phyloP scores from a whole-genome alignment of 768 basidiomycete species.

The Panaeolus papilionaceus region DNA sequence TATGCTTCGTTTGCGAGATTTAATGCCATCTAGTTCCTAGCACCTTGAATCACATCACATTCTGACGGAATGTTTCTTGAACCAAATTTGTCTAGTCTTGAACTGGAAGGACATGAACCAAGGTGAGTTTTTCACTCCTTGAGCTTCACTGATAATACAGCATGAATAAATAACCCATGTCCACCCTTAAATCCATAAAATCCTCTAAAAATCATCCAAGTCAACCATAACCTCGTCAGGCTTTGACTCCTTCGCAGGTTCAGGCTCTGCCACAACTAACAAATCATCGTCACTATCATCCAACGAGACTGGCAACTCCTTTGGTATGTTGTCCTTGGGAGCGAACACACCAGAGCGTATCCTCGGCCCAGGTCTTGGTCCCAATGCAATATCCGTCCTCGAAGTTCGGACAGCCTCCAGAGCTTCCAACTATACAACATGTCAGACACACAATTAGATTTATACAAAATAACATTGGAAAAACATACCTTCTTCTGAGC shows the following conservation, averaged over 20 bases:
- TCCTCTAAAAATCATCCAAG: constrained; percentile 45
- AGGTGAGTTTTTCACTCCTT: neutral
- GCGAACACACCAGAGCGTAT: constrained; percentile 65
- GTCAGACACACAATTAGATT: constrained; percentile 11
- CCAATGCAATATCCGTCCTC: constrained; percentile 62
- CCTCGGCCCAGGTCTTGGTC: constrained; percentile 66
- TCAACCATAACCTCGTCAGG: constrained; percentile 45
- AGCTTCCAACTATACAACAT: constrained; percentile 52
- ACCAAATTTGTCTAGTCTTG: neutral
- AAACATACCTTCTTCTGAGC: constrained; percentile 64
- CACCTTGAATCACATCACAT: neutral
- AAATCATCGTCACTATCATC: constrained; percentile 36
- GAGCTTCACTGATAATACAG: neutral
- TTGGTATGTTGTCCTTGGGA: constrained; percentile 31
- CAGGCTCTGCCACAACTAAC: constrained; percentile 21
- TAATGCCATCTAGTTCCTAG: neutral
- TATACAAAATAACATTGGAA: neutral
- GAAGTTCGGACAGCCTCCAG: constrained; percentile 58
- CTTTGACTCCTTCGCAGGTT: constrained; percentile 13
- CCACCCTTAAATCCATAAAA: neutral
- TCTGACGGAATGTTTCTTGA: neutral
- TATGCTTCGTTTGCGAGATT: neutral
- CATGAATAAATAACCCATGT: neutral
- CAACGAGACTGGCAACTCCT: constrained; percentile 19
- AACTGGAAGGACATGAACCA: neutral